phyloP scores from a whole-genome alignment of 2,329 filamentous ascomycete genomes.

The Ophidiomyces ophidiicola region DNA sequence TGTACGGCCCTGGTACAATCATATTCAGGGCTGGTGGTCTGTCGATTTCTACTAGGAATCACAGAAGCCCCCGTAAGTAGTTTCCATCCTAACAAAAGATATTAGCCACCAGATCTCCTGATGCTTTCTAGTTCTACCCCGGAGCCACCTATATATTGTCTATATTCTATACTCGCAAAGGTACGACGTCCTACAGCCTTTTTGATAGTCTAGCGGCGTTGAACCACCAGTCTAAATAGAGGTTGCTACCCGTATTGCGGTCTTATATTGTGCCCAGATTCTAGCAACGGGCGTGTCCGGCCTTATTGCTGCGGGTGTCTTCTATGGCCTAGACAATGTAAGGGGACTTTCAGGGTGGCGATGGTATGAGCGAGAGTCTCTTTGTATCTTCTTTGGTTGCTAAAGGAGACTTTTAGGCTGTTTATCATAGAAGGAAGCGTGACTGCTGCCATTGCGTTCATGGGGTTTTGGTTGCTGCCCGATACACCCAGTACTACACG shows the following conservation, averaged over 20 bases:
- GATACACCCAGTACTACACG: constrained; percentile 16
- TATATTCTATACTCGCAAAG: constrained; percentile 54
- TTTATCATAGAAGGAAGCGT: constrained; percentile 17
- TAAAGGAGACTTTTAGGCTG: constrained; percentile 10
- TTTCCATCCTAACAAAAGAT: constrained; percentile 4
- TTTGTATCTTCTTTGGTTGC: constrained; percentile 17
- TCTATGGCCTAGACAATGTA: constrained; percentile 22
- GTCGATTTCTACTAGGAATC: constrained; percentile 16
- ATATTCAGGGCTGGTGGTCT: constrained; percentile 32
- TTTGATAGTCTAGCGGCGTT: neutral
- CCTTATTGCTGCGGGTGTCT: constrained; percentile 17
- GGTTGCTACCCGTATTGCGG: constrained; percentile 16
- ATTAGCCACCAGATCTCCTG: neutral
- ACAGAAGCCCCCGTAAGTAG: constrained; percentile 17
- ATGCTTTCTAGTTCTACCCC: constrained; percentile 40
- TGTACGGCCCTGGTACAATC: constrained; percentile 33
- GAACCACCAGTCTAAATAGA: constrained; percentile 17
- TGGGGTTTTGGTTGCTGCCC: constrained; percentile 15
- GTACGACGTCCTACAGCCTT: constrained; percentile 35
- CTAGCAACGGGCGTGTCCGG: constrained; percentile 16
- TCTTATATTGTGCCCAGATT: constrained; percentile 16
- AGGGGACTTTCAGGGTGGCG: constrained; percentile 30
- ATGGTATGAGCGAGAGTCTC: constrained; percentile 41
- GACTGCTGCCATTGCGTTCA: constrained; percentile 14
- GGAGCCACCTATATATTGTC: constrained; percentile 52